phyloP scores from a whole-genome alignment of 169 alveolate species.

The Plasmodium inui region DNA sequence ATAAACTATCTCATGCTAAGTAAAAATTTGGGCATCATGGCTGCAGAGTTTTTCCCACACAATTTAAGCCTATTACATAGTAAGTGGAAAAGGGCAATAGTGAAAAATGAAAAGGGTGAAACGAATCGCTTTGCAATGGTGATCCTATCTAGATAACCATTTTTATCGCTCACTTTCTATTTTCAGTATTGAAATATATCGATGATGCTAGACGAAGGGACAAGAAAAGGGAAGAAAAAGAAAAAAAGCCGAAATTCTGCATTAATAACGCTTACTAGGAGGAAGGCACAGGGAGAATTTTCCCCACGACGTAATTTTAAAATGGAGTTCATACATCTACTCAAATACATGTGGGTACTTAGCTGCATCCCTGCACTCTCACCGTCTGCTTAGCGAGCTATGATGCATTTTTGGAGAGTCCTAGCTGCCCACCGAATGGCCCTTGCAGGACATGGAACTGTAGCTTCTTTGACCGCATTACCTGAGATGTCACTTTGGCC shows the following conservation, averaged over 20 bases:
- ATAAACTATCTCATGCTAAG: conserved; percentile 28
- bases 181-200: conserved; percentile 40
- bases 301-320: not conserved
- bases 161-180: not conserved
- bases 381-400: not conserved
- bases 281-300: not conserved
- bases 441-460: not conserved
- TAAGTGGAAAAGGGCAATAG: not conserved
- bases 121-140: not conserved
- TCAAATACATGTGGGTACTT: not conserved
- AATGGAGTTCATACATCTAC: not conserved
- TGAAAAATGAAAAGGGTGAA: not conserved
- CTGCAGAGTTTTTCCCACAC: conserved; percentile 17
- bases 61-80: conserved; percentile 40
- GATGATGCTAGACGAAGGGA: not conserved
- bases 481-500: not conserved
- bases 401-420: not conserved
- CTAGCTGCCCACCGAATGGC: not conserved
- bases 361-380: not conserved
- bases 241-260: not conserved
- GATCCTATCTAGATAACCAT: not conserved
- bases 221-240: not conserved
- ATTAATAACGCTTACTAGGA: not conserved
- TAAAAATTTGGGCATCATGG: conserved; percentile 49
- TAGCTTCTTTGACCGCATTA: not conserved